These are phyloP conservation scores for Blastocrithidia nonstop DNA, from an alignment of 208 protist species.

Conservation along the genomic window DNA sequence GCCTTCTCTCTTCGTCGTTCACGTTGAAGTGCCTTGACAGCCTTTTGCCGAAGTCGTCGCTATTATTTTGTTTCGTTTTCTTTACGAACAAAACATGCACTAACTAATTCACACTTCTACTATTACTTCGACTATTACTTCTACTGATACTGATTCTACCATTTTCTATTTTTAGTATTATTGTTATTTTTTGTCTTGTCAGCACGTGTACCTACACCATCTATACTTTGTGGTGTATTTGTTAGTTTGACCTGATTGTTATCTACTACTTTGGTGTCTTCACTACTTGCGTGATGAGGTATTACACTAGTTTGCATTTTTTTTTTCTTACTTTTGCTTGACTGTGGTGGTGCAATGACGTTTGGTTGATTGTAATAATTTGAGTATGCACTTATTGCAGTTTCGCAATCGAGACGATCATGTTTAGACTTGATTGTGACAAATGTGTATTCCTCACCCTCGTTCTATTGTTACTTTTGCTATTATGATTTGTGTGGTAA, in stretches of 20 bases:
- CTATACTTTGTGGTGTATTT: too few species aligned
- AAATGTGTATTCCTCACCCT: constrained; percentile 29
- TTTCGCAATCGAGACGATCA: constrained; percentile 69
- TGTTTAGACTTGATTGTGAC: constrained; percentile 19
- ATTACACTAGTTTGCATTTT: too few species aligned
- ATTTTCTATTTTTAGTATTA: constrained; percentile 3
- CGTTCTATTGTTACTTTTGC: constrained; percentile 7
- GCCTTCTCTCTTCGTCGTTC: constrained; percentile 66
- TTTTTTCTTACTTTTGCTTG: too few species aligned
- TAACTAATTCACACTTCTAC: constrained; percentile 3
- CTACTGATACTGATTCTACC: neutral
- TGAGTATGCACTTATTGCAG: constrained; percentile 48
- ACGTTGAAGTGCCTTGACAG: constrained; percentile 60
- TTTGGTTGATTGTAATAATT: constrained; percentile 85
- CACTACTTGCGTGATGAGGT: too few species aligned
- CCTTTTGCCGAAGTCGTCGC: constrained; percentile 58
- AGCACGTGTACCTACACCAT: too few species aligned
- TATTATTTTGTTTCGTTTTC: constrained; percentile 78
- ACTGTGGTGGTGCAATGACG: constrained; percentile 39
- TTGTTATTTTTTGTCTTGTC: too few species aligned
- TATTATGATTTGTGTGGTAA: neutral
- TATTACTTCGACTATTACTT: neutral
- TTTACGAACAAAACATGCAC: too few species aligned
- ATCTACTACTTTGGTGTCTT: too few species aligned
- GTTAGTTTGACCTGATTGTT: too few species aligned